Conservation (phyloP, 306 rosid species). For the Echinosophora koreensis region DNA sequence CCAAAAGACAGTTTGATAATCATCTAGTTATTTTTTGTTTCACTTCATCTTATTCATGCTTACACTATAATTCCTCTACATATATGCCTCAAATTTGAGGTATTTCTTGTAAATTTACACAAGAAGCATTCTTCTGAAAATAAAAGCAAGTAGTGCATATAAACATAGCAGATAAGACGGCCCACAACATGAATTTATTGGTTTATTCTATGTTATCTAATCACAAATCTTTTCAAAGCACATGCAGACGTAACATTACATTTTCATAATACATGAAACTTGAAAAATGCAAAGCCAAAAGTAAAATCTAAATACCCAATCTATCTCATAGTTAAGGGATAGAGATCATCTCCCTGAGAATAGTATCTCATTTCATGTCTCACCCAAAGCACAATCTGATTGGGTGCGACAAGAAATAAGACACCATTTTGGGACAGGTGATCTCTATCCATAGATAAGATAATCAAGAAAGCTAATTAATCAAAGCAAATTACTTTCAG, state of each 20-base stretch:
- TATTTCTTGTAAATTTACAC: too few relatives aligned
- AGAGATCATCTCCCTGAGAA: too few relatives aligned
- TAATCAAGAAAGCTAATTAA: not conserved
- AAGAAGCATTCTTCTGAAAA: too few relatives aligned
- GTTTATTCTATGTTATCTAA: not conserved
- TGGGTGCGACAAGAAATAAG: too few relatives aligned
- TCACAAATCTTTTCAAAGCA: slow-evolving; percentile 22
- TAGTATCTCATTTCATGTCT: too few relatives aligned
- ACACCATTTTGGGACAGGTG: too few relatives aligned
- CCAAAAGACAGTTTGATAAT: not conserved
- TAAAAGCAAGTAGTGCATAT: not conserved
- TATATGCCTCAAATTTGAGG: not conserved
- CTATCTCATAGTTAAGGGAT: not conserved
- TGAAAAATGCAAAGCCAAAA: slow-evolving; percentile 6
- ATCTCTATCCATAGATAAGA: not conserved
- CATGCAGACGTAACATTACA: slow-evolving; percentile 23
- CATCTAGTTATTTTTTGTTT: too few relatives aligned
- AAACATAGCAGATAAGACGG: not conserved
- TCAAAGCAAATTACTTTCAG: slow-evolving; percentile 39
- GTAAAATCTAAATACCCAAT: slow-evolving; percentile 25
- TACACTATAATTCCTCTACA: not conserved
- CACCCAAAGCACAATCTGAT: too few relatives aligned
- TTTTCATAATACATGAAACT: not conserved
- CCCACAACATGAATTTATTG: not conserved
- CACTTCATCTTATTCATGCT: too few relatives aligned